A percentile compares a stretch with the other conserved stretches of the same genome.
These are phyloP conservation scores for Cutaneotrichosporon spelunceum DNA, from an alignment of 1,284 basidiomycete species.

Conservation along the genomic window DNA sequence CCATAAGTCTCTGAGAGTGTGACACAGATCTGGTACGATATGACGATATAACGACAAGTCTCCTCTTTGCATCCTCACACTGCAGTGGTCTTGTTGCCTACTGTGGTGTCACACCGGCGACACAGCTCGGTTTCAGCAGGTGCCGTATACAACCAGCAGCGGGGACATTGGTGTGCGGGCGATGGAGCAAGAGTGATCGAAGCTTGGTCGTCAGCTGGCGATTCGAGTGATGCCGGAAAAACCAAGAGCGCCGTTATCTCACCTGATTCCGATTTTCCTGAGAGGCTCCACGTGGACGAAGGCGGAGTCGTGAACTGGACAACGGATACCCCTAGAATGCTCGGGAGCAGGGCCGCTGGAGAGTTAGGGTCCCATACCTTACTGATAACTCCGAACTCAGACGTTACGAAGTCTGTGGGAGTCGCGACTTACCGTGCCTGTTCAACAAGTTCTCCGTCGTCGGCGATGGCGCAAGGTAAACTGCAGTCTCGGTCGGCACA, in stretches of 20 bases:
- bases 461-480: constrained; percentile 15
- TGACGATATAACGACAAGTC: background rate
- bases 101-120: constrained; percentile 54
- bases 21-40: background rate
- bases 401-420: background rate
- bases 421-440: constrained; percentile 26
- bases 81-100: background rate
- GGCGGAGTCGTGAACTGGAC: constrained; percentile 52
- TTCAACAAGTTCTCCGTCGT: constrained; percentile 15
- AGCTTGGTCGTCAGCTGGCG: background rate
- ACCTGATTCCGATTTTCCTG: constrained; percentile 11
- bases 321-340: constrained; percentile 73
- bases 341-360: constrained; percentile 62
- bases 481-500: constrained; percentile 20
- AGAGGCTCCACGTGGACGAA: constrained; percentile 28
- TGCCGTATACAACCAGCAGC: constrained; percentile 72
- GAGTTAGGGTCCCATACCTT: background rate
- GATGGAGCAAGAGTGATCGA: constrained; percentile 57
- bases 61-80: background rate
- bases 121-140: constrained; percentile 58
- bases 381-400: background rate
- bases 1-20: background rate
- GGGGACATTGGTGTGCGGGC: constrained; percentile 62
- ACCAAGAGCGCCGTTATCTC: background rate
- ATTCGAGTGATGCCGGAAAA: background rate